phyloP scores from a whole-genome alignment of 441 rosid genomes.

The Pelargonium australe region DNA sequence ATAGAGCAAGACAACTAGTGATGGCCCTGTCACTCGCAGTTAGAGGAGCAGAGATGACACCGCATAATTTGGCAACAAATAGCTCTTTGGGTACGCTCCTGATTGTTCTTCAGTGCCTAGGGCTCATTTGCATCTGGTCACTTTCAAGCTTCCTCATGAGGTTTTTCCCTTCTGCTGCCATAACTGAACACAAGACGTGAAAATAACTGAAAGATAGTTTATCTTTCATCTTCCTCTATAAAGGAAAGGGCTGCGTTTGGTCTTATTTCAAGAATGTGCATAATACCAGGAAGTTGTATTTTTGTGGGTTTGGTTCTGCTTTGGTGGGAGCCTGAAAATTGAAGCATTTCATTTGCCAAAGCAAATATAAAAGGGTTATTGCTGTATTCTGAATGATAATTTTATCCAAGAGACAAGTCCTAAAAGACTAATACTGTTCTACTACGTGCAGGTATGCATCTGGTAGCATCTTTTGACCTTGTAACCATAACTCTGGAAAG shows the following conservation, averaged over 20 bases:
- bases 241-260: slow-evolving; percentile 12
- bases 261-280: slow-evolving; percentile 14
- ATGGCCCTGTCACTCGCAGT: slow-evolving; percentile 85
- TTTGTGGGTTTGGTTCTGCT: slow-evolving; percentile 11
- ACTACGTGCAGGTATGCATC: slow-evolving; percentile 13
- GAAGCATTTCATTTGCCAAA: slow-evolving; percentile 15
- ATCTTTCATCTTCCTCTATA: slow-evolving; percentile 7
- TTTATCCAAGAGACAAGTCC: slow-evolving; percentile 3
- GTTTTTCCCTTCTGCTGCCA: slow-evolving; percentile 41
- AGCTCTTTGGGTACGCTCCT: slow-evolving; percentile 72
- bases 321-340: slow-evolving; percentile 8
- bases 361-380: slow-evolving; percentile 16
- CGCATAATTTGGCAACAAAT: slow-evolving; percentile 81
- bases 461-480: slow-evolving; percentile 17
- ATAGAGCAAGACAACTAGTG: slow-evolving; percentile 90
- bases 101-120: slow-evolving; percentile 86
- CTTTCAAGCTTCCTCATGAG: slow-evolving; percentile 91
- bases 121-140: slow-evolving; percentile 89
- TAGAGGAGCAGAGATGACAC: slow-evolving; percentile 79
- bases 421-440: background rate
- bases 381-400: slow-evolving; percentile 18
- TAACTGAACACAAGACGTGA: slow-evolving; percentile 27
- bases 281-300: background rate
- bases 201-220: slow-evolving; percentile 18
- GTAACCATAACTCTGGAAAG: slow-evolving; percentile 14